phyloP scores from a whole-genome alignment of 331 rosid species.

The Telfairia occidentalis region DNA sequence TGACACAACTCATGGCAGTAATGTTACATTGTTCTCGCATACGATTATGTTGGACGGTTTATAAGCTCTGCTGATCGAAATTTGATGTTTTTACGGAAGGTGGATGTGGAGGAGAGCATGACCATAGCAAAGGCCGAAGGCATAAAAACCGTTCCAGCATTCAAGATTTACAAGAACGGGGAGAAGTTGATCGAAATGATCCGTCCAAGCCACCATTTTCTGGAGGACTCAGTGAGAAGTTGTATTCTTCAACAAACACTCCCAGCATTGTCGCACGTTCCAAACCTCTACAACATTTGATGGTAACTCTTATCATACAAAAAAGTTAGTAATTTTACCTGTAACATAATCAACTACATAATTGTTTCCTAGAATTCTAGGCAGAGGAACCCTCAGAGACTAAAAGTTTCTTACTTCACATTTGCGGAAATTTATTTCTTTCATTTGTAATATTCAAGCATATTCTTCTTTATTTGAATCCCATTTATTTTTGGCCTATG shows the following conservation, averaged over 20 bases:
- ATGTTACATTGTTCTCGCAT: background rate
- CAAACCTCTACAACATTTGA: conserved; percentile 18
- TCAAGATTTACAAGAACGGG: conserved; percentile 76
- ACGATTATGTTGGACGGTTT: background rate
- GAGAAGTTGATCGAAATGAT: conserved; percentile 73
- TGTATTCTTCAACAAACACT: conserved; percentile 33
- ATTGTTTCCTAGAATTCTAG: conserved; percentile 42
- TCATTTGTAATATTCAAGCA: conserved; percentile 14
- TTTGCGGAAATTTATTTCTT: conserved; percentile 39
- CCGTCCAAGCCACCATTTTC: conserved; percentile 49
- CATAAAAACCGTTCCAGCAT: conserved; percentile 59
- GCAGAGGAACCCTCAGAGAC: conserved; percentile 34
- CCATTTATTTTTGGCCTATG: conserved; percentile 10
- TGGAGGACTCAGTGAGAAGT: conserved; percentile 68
- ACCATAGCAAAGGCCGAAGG: conserved; percentile 54
- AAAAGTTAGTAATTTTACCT: conserved; percentile 33
- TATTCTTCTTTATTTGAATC: conserved; percentile 24
- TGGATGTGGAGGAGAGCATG: conserved; percentile 65
- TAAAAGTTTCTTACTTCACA: conserved; percentile 30
- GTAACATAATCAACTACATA: conserved; percentile 46
- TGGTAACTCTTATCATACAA: conserved; percentile 11
- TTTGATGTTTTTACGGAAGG: conserved; percentile 31
- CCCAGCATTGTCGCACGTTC: conserved; percentile 23
- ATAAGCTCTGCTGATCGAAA: conserved; percentile 1
- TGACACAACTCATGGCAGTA: background rate